phyloP scores from a whole-genome alignment of 2,329 filamentous ascomycete genomes.

The Claviceps sp. region DNA sequence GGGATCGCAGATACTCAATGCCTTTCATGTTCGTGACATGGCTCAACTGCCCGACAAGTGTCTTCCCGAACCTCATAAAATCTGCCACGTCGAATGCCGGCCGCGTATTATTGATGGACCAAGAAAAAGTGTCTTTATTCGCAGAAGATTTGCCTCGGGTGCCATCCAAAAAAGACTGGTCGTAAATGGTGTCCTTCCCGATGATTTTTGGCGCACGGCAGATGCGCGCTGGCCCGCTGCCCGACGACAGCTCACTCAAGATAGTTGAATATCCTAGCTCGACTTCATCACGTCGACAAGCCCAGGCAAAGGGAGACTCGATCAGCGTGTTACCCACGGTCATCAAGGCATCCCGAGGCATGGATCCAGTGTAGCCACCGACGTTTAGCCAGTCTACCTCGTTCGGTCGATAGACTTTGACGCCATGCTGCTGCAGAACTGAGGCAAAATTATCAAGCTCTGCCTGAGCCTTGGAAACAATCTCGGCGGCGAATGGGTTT shows the following conservation, averaged over 20 bases:
- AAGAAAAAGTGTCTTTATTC: slow-evolving; percentile 4
- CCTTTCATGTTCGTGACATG: slow-evolving; percentile 20
- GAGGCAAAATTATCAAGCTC: slow-evolving; percentile 14
- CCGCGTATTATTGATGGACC: slow-evolving; percentile 19
- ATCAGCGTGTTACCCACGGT: slow-evolving; percentile 18
- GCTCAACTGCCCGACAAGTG: slow-evolving; percentile 18
- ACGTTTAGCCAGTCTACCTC: slow-evolving; percentile 12
- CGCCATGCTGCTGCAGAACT: slow-evolving; percentile 11
- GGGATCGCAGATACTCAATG: slow-evolving; percentile 15
- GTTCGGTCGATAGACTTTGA: slow-evolving; percentile 13
- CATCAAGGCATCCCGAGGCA: slow-evolving; percentile 20
- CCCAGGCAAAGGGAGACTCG: slow-evolving; percentile 18
- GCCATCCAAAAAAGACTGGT: slow-evolving; percentile 2
- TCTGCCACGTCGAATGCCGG: slow-evolving; percentile 22
- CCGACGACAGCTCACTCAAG: slow-evolving; percentile 2
- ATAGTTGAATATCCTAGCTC: slow-evolving; percentile 9
- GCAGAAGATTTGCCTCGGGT: background rate
- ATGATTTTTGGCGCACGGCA: slow-evolving; percentile 7
- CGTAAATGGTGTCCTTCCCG: slow-evolving; percentile 11
- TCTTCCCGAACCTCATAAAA: slow-evolving; percentile 20
- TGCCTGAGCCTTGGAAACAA: slow-evolving; percentile 11
- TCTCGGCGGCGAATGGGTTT: slow-evolving; percentile 11
- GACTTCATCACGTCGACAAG: slow-evolving; percentile 14
- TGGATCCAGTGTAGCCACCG: slow-evolving; percentile 19
- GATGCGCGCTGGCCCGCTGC: slow-evolving; percentile 3